Conservation (phyloP, 148 eudicot genomes). For the Dianthus caryophyllus region DNA sequence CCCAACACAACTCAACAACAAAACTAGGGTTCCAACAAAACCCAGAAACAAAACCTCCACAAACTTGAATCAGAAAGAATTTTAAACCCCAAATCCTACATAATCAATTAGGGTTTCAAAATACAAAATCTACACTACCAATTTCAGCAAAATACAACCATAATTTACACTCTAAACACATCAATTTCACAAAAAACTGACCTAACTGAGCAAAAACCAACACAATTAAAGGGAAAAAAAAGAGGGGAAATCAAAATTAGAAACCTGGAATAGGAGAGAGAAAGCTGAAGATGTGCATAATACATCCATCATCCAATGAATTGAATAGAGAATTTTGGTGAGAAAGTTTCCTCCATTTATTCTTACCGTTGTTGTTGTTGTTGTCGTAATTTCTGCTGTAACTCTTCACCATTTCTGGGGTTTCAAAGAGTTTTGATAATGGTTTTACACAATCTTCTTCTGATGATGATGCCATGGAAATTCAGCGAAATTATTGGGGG, state of each 20-base stretch:
- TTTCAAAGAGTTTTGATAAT: neutral
- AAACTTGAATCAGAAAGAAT: too few species aligned
- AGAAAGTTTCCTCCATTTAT: slow-evolving; percentile 40
- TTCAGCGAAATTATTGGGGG: neutral
- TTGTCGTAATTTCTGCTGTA: slow-evolving; percentile 12
- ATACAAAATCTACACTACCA: too few species aligned
- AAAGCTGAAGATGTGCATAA: slow-evolving; percentile 95
- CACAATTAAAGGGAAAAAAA: neutral
- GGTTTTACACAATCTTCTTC: slow-evolving; percentile 5
- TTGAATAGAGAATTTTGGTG: slow-evolving; percentile 33
- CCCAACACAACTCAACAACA: too few species aligned
- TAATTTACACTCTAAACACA: neutral
- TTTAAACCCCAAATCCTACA: too few species aligned
- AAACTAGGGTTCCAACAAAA: too few species aligned
- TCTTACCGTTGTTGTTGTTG: slow-evolving; percentile 21
- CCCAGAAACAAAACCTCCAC: too few species aligned
- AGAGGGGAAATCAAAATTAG: slow-evolving; percentile 1
- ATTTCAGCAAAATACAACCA: neutral
- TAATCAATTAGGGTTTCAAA: too few species aligned
- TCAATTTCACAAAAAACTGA: neutral
- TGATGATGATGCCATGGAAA: slow-evolving; percentile 14
- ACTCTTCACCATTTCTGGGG: slow-evolving; percentile 18
- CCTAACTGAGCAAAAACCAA: slow-evolving; percentile 1
- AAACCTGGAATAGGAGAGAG: slow-evolving; percentile 92
- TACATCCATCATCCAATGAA: slow-evolving; percentile 87